Evolutionary conservation across 2,329 filamentous ascomycete genomes (phyloP).

Genomic region (Mollisia scopiformis): DNA sequence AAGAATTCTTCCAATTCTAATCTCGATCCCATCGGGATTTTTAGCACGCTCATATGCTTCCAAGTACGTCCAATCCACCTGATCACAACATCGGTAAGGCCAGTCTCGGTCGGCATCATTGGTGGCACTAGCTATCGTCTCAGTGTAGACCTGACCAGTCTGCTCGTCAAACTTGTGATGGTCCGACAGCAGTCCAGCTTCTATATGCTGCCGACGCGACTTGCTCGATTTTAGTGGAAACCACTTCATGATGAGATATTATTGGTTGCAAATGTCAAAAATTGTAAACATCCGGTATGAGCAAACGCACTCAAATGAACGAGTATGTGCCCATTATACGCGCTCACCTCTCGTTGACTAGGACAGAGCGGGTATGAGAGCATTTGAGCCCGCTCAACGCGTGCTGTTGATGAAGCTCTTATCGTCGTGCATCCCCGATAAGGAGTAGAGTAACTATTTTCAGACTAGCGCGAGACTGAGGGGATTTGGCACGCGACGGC

Average conservation of each 20-base stretch:
- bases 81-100: constrained; percentile 5
- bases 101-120: constrained; percentile 25
- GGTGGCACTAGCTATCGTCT: constrained; percentile 25
- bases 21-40: no score
- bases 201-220: not conserved
- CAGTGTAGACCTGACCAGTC: constrained; percentile 34
- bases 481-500: not conserved
- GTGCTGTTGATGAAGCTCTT: not conserved
- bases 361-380: constrained; percentile 1
- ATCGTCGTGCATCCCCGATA: not conserved
- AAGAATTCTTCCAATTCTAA: no score
- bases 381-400: not conserved
- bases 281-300: not conserved
- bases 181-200: not conserved
- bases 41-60: no score
- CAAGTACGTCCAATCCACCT: not conserved
- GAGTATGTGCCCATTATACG: not conserved
- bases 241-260: not conserved
- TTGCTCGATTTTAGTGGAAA: not conserved
- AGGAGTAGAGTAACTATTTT: not conserved
- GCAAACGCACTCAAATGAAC: constrained; percentile 1
- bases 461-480: not conserved
- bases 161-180: constrained; percentile 27
- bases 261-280: not conserved
- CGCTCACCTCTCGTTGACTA: not conserved